Evolutionary conservation across 768 basidiomycete genomes (phyloP), one percentile per base, ranked within the genome.

Genomic region (Coprinopsis sp.): DNA sequence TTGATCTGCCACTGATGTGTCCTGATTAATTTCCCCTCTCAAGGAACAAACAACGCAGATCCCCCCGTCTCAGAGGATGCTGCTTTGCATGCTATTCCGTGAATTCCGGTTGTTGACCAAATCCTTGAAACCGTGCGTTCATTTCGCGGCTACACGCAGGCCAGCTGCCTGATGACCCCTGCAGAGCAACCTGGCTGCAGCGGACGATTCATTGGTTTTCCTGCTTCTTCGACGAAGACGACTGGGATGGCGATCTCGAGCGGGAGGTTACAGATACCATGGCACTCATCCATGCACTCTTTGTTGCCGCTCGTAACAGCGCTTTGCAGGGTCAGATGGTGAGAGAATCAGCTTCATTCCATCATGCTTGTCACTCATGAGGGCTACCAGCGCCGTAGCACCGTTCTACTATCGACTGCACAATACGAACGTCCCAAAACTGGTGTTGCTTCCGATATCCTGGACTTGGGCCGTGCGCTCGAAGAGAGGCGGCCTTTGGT

Each of bases 21-120:
- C 12, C 38, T 37, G 38, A 51, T 37, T 48, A 10, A 46, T 34
- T 29, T 19, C 19, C 39, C n/a, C 4, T 47, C 18, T 29, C 7
- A 51, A 88, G 85, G 87, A 89, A 60, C 70, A 69, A 54, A 68
- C 62, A 0, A 54, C 58, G 10, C 55, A 71, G 14, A 58, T 84
- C 4, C 76, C 85, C 1, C 65, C 73, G 3, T 78, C 80, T 1
- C 81, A 83, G 37, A 66, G 84, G 25, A 64, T 80, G 39, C 64
- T 89, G 19, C 72, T 85, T 43, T 76, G 73, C 46, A 67, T 77
- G 16, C 61, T 91, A 5, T 77, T 89, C 41, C 69, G 77, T 2
- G 81, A 87, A 56, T 74, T 86, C 28, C 67, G 87, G 42, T 63
- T 85, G 4, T 54, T 83, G 5, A 81, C 79, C 1, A 71, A 77